Evolutionary conservation across 2,329 filamentous ascomycete genomes (phyloP), one percentile per base, ranked within the genome.

Genomic region (Claviceps humidiphila): DNA sequence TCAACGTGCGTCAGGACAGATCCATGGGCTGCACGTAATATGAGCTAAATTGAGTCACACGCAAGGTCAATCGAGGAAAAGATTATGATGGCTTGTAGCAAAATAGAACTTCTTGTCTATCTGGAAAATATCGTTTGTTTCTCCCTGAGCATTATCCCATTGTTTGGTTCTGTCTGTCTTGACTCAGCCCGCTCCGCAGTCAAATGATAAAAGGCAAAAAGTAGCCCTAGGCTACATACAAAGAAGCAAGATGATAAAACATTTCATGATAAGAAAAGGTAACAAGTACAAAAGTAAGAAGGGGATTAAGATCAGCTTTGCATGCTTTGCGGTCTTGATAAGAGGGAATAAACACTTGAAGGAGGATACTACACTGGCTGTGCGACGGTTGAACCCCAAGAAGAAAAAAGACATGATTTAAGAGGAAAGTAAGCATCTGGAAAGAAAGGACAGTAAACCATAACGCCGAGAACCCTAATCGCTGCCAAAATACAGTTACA

Each of bases 11-110:
- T 38, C 40, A 9, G 17, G 14, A 43, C 26, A 34, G n/a, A 30
- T 17, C 14, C 14, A 34, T 20, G 41, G 20, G 47, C 40, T 9
- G n/a, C 26, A 37, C 39, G 16, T 58, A 58, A 61, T 55, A 65
- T 59, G 61, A 65, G 63, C 51, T 57, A 58, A 57, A 49, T 63
- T 53, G 58, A 63, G 57, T 55, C 59, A 59, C 58, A 64, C 60
- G 30, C 39, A 40, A 11, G 61, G 56, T 57, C 20, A 59, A 50
- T 54, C 56, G 50, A 63, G 54, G 56, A 54, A 53, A 57, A 57
- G 54, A 57, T 26, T 56, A 48, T 51, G 48, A 34, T 11, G 22
- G 30, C 34, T 34, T 34, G 30, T 11, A 34, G 30, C 30, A 34
- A 34, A 34, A 34, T 34, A 11, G 9, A 34, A 34, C 30, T 34